Percentiles rank a stretch among this genome's conserved stretches.
Evolutionary conservation across 2,329 filamentous ascomycete species (phyloP).

Genomic region (Akanthomyces dipterigenus): DNA sequence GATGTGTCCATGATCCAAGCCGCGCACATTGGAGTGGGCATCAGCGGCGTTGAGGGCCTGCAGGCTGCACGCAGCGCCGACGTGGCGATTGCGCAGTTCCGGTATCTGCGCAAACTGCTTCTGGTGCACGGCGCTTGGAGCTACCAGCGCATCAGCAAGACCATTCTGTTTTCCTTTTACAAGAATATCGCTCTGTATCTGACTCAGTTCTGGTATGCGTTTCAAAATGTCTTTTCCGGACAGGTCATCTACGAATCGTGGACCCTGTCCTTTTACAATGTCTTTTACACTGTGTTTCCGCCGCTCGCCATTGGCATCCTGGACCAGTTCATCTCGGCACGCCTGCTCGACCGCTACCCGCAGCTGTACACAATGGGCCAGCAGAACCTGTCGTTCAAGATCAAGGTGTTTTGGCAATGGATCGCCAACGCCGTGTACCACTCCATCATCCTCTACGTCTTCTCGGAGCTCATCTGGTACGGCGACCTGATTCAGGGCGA

Average conservation of each 20-base stretch:
- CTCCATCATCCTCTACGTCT: slow-evolving; percentile 86
- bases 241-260: slow-evolving; percentile 98
- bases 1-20: slow-evolving; percentile 99
- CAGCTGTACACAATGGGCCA: slow-evolving; percentile 93
- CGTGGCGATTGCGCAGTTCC: slow-evolving; percentile 92
- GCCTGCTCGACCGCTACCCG: slow-evolving; percentile 88
- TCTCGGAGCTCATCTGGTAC: slow-evolving; percentile 73
- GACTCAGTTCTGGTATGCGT: slow-evolving; percentile 99
- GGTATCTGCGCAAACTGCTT: slow-evolving; percentile 86
- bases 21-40: slow-evolving; percentile 94
- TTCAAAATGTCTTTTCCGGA: slow-evolving; percentile 96
- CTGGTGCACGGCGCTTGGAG: slow-evolving; percentile 96
- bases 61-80: slow-evolving; percentile 94
- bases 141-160: slow-evolving; percentile 93
- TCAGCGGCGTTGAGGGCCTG: slow-evolving; percentile 92
- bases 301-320: slow-evolving; percentile 93
- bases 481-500: slow-evolving; percentile 72
- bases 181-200: slow-evolving; percentile 98
- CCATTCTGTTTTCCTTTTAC: slow-evolving; percentile 97
- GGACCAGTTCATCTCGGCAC: slow-evolving; percentile 94
- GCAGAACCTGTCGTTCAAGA: slow-evolving; percentile 86
- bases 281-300: slow-evolving; percentile 91
- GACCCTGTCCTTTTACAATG: slow-evolving; percentile 99
- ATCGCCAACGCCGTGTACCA: slow-evolving; percentile 93
- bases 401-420: slow-evolving; percentile 90